These are phyloP conservation scores for Torulaspora indica DNA, from an alignment of 805 yeast genomes.

Conservation along the genomic window DNA sequence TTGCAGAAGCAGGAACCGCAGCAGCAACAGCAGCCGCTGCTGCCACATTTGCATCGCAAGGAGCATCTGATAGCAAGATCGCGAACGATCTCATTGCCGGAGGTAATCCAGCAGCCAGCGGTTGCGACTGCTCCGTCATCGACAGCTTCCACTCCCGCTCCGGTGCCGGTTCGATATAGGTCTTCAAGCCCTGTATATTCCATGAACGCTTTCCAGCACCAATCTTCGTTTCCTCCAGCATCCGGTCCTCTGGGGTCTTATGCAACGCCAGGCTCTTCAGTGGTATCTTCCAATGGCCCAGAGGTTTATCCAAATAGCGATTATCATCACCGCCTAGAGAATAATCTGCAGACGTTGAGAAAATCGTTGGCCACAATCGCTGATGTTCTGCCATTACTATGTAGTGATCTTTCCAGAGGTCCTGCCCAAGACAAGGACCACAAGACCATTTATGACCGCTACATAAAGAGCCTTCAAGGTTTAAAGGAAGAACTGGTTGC, in stretches of 20 bases:
- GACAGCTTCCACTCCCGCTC: slow-evolving; percentile 1
- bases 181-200: slow-evolving; percentile 4
- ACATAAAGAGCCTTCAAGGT: slow-evolving; percentile 2
- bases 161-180: not conserved
- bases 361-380: slow-evolving; percentile 9
- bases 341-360: slow-evolving; percentile 4
- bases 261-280: slow-evolving; percentile 9
- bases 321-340: slow-evolving; percentile 9
- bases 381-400: slow-evolving; percentile 9
- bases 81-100: slow-evolving; percentile 16
- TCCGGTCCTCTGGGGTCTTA: slow-evolving; percentile 1
- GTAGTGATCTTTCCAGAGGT: not conserved
- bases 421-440: not conserved
- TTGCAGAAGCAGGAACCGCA: slow-evolving; percentile 2
- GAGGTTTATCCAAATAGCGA: not conserved
- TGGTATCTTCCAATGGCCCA: slow-evolving; percentile 7
- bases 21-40: slow-evolving; percentile 3
- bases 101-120: slow-evolving; percentile 8
- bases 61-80: slow-evolving; percentile 12
- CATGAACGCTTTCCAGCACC: not conserved
- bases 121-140: slow-evolving; percentile 1
- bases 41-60: slow-evolving; percentile 12
- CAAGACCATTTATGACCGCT: slow-evolving; percentile 1
- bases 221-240: not conserved
- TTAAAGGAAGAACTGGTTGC: slow-evolving; percentile 8